These are phyloP conservation scores for Talaromyces atroroseus DNA, from an alignment of 2,329 filamentous ascomycete species.

Conservation along the genomic window DNA sequence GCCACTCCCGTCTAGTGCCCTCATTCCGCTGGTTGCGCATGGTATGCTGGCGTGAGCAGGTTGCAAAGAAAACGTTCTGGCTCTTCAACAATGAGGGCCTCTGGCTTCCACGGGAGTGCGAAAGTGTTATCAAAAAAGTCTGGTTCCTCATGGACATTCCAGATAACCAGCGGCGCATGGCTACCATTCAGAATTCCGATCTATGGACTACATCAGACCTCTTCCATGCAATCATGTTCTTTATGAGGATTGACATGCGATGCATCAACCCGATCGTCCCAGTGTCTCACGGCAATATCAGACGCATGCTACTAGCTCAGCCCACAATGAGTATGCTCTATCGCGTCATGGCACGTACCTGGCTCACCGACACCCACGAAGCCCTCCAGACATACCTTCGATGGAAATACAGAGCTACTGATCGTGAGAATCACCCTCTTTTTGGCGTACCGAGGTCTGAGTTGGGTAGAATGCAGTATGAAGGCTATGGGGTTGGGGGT, in stretches of 20 bases:
- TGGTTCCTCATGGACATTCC: constrained; percentile 69
- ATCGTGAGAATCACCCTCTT: constrained; percentile 29
- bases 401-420: constrained; percentile 47
- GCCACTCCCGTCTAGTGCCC: constrained; percentile 50
- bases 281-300: constrained; percentile 46
- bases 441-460: constrained; percentile 50
- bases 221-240: constrained; percentile 57
- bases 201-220: constrained; percentile 59
- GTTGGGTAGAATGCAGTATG: constrained; percentile 45
- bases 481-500: constrained; percentile 29
- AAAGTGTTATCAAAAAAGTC: constrained; percentile 54
- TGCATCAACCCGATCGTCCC: constrained; percentile 60
- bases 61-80: constrained; percentile 58
- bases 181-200: constrained; percentile 47
- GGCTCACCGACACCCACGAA: constrained; percentile 47
- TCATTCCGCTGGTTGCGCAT: constrained; percentile 64
- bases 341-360: constrained; percentile 54
- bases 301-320: constrained; percentile 58
- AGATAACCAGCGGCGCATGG: constrained; percentile 51
- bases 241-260: constrained; percentile 66
- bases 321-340: constrained; percentile 53
- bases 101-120: constrained; percentile 47
- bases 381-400: constrained; percentile 53
- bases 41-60: constrained; percentile 54
- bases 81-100: constrained; percentile 55